A percentile compares a stretch with the other conserved stretches of the same genome.
Evolutionary conservation across 176 grass and related monocot species (phyloP).

Genomic region (Eleusine coracana): DNA sequence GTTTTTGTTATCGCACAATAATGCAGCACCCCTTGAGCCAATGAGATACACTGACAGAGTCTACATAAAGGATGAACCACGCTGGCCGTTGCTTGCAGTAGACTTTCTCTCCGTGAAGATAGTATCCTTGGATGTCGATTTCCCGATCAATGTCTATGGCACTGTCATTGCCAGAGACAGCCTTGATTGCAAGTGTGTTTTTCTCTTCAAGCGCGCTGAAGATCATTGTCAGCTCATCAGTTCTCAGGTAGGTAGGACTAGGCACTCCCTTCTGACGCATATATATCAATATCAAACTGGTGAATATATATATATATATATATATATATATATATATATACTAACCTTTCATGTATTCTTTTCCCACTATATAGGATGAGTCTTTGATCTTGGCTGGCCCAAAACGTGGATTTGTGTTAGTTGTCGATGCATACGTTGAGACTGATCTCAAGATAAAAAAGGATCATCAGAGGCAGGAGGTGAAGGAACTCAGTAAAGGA

Average conservation of each 20-base stretch:
- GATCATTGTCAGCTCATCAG: neutral
- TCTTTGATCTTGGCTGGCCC: conserved; percentile 8
- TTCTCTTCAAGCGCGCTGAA: neutral
- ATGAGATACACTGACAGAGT: neutral
- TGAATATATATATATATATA: no score
- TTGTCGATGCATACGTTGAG: neutral
- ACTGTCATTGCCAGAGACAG: neutral
- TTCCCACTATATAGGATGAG: neutral
- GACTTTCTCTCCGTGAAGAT: neutral
- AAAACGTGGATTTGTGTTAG: neutral
- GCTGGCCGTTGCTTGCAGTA: neutral
- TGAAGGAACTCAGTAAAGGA: conserved; percentile 7
- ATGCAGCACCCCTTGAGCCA: neutral
- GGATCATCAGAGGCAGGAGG: neutral
- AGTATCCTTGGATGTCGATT: neutral
- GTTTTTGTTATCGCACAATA: neutral
- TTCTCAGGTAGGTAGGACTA: neutral
- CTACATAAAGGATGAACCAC: no score
- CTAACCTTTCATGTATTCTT: no score
- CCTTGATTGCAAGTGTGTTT: neutral
- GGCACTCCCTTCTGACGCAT: no score
- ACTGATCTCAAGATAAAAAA: neutral
- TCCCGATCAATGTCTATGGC: neutral
- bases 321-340: no score
- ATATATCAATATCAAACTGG: neutral